Conservation (phyloP, 2,329 filamentous ascomycete species). For the Ascosphaera pollenicola region DNA sequence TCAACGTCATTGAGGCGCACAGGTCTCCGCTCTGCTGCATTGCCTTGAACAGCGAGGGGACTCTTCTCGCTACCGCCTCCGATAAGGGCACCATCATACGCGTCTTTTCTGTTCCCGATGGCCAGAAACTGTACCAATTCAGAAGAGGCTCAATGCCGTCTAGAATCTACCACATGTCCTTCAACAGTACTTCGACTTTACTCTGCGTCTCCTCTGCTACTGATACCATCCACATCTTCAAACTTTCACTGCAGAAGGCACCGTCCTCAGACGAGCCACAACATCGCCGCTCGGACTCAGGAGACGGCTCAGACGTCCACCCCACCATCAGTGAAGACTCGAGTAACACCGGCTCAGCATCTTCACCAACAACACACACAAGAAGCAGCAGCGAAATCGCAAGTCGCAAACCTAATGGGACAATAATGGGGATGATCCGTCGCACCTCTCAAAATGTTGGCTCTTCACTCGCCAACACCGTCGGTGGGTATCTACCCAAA, state of each 20-base stretch:
- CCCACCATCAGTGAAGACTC: not conserved
- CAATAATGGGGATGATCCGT: conserved; percentile 75
- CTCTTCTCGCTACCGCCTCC: conserved; percentile 75
- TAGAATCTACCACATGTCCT: conserved; percentile 96
- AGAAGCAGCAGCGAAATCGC: no score
- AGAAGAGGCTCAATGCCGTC: conserved; percentile 86
- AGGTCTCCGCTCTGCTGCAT: conserved; percentile 78
- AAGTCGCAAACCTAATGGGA: conserved; percentile 38
- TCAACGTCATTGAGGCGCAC: conserved; percentile 91
- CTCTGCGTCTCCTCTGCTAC: conserved; percentile 91
- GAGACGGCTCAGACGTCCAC: conserved; percentile 9
- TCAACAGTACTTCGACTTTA: conserved; percentile 82
- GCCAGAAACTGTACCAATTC: conserved; percentile 90
- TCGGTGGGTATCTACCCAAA: conserved; percentile 78
- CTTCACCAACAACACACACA: no score
- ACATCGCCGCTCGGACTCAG: conserved; percentile 4
- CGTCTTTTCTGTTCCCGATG: conserved; percentile 78
- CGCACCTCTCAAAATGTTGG: conserved; percentile 88
- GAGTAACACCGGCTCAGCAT: not conserved
- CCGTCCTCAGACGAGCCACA: no score
- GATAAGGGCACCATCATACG: conserved; percentile 96
- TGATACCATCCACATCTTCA: conserved; percentile 93
- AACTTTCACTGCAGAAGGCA: conserved; percentile 38
- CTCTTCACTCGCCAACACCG: conserved; percentile 65
- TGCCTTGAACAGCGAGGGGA: conserved; percentile 79